Conservation (phyloP, 306 rosid genomes). For the Rosa persica region DNA sequence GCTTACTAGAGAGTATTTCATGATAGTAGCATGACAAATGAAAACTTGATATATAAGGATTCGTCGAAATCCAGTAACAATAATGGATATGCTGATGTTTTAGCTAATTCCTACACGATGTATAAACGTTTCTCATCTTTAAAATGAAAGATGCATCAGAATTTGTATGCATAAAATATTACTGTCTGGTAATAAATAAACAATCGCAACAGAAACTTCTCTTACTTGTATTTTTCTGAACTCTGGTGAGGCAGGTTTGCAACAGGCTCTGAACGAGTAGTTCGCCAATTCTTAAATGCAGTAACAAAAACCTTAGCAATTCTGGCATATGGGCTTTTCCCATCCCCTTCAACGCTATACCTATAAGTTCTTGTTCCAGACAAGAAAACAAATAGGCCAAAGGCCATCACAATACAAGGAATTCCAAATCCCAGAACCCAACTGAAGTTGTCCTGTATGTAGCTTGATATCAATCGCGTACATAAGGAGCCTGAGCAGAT, state of each 20-base stretch:
- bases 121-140: not conserved
- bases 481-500: slow-evolving; percentile 30
- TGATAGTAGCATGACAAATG: not conserved
- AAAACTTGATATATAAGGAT: not conserved
- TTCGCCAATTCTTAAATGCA: slow-evolving; percentile 29
- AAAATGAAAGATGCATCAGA: not conserved
- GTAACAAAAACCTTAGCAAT: slow-evolving; percentile 37
- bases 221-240: slow-evolving; percentile 36
- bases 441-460: slow-evolving; percentile 38
- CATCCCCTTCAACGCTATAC: not conserved
- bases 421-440: slow-evolving; percentile 31
- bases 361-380: slow-evolving; percentile 18
- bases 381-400: slow-evolving; percentile 22
- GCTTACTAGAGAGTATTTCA: not conserved
- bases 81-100: not conserved
- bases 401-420: slow-evolving; percentile 22
- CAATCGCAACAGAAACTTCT: not conserved
- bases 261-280: slow-evolving; percentile 20
- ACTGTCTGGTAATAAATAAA: not conserved
- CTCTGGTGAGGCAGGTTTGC: slow-evolving; percentile 18
- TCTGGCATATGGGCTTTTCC: slow-evolving; percentile 34
- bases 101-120: not conserved
- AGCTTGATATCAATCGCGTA: slow-evolving; percentile 34
- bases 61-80: not conserved
- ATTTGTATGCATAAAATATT: not conserved